phyloP scores from a whole-genome alignment of 495 filamentous ascomycete species.

The Monascus purpureus region DNA sequence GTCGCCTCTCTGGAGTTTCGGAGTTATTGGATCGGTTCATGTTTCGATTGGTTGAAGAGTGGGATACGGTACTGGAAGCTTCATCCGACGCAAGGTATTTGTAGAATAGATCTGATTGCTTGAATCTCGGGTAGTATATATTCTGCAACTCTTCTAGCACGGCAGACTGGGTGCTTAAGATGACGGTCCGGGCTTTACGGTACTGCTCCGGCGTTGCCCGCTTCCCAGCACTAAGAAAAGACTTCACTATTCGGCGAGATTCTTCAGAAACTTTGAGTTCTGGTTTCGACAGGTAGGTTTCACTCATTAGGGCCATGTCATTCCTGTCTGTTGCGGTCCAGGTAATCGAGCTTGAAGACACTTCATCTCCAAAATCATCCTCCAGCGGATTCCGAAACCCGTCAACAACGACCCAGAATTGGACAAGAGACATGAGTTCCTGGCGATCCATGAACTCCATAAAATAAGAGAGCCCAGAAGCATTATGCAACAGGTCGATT shows the following conservation, averaged over 20 bases:
- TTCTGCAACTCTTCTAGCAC: conserved; percentile 73
- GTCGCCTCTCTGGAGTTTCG: conserved; percentile 21
- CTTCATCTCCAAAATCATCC: conserved; percentile 64
- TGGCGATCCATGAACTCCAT: conserved; percentile 99
- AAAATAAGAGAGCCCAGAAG: conserved; percentile 87
- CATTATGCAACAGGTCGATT: conserved; percentile 70
- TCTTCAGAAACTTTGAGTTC: conserved; percentile 65
- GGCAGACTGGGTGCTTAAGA: conserved; percentile 68
- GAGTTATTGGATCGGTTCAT: conserved; percentile 13
- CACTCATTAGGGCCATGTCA: conserved; percentile 80
- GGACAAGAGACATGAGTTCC: conserved; percentile 72
- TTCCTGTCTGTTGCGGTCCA: conserved; percentile 80
- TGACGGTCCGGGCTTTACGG: conserved; percentile 63
- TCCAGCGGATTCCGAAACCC: conserved; percentile 93
- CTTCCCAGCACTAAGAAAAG: conserved; percentile 64
- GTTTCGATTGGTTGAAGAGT: conserved; percentile 10
- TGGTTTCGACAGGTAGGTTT: conserved; percentile 68
- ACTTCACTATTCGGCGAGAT: conserved; percentile 52
- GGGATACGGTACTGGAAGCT: conserved; percentile 33
- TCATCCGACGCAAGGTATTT: conserved; percentile 91
- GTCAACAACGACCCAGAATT: conserved; percentile 98
- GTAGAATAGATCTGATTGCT: conserved; percentile 83
- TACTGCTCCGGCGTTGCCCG: conserved; percentile 70
- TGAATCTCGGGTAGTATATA: conserved; percentile 71
- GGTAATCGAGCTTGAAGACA: conserved; percentile 43